Evolutionary conservation across 805 yeast genomes (phyloP), one percentile per base, ranked within the genome.

Genomic region (Komagataella phaffii): DNA sequence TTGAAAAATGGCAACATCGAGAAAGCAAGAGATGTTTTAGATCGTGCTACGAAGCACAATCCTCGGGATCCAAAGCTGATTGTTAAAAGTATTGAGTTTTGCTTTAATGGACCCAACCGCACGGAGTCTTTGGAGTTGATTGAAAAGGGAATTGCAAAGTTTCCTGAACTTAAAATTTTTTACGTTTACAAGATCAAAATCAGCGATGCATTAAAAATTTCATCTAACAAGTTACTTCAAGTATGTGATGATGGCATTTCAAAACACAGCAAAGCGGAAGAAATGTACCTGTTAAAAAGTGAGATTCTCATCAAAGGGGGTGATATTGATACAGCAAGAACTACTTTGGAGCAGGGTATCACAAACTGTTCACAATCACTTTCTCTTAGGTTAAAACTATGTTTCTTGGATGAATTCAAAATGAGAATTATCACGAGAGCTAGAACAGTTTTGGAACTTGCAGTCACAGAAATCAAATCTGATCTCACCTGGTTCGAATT

Each of bases 381-480:
- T 0, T 53, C 61, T 2, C 54, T 89, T 7, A 87, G 95, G 90
- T 62, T 77, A 2, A 54, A 66, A 5, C 59, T 80, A 6, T 70
- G 88, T 0, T 56, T 61, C 2, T 51, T 77, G 2, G 85, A 81
- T 55, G 79, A 73, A 54, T 49, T 55, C 1, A 54, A 61, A 1
- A 58, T 74, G 8, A 69, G 70, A 1, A 69, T 72, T 2, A 53
- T 70, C 1, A 74, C 81, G 2, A 71, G 78, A 53, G 88, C 95
- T 0, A 75, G 96, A 54, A 81, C 96, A 0, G 69, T 76, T 1
- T 64, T 89, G 19, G 96, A 88, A 57, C 67, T 79, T 23, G 93
- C 85, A 0, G 61, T 85, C 6, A 55, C 80, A 14, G 76, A 74
- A 52, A 78, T 82, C 0, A 59, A 65, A 5, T 66, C 66, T 44